Evolutionary conservation across 2,329 filamentous ascomycete genomes (phyloP).

Genomic region (Aspergillus persii): DNA sequence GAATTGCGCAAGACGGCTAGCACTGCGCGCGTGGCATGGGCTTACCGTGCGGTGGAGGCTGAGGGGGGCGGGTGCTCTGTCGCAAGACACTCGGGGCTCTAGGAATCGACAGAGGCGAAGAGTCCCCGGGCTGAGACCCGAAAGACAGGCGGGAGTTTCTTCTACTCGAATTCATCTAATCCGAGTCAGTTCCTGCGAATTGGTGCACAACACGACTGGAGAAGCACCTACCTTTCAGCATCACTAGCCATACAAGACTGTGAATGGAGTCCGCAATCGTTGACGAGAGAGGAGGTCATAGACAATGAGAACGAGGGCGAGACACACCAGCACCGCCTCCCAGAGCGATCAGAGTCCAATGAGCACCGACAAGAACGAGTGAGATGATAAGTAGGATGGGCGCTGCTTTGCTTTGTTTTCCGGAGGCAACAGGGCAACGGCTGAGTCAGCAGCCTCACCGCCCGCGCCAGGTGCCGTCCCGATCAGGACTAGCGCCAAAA

Average conservation of each 20-base stretch:
- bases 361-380: neutral
- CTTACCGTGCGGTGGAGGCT: slow-evolving; percentile 39
- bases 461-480: slow-evolving; percentile 18
- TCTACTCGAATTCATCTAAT: slow-evolving; percentile 37
- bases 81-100: slow-evolving; percentile 35
- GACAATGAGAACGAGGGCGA: neutral
- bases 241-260: neutral
- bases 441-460: slow-evolving; percentile 25
- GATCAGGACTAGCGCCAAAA: slow-evolving; percentile 34
- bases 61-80: slow-evolving; percentile 36
- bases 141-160: slow-evolving; percentile 56
- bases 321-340: neutral
- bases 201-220: neutral
- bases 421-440: slow-evolving; percentile 9
- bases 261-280: neutral
- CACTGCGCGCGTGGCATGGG: neutral
- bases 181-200: slow-evolving; percentile 5
- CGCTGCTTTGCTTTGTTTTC: slow-evolving; percentile 15
- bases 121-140: slow-evolving; percentile 58
- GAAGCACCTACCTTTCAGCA: neutral
- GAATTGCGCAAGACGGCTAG: slow-evolving; percentile 5
- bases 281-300: neutral
- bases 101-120: slow-evolving; percentile 40
- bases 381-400: neutral
- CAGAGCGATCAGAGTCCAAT: neutral